Conservation (phyloP, 768 basidiomycete species). For the Guyanaporus albipodus region DNA sequence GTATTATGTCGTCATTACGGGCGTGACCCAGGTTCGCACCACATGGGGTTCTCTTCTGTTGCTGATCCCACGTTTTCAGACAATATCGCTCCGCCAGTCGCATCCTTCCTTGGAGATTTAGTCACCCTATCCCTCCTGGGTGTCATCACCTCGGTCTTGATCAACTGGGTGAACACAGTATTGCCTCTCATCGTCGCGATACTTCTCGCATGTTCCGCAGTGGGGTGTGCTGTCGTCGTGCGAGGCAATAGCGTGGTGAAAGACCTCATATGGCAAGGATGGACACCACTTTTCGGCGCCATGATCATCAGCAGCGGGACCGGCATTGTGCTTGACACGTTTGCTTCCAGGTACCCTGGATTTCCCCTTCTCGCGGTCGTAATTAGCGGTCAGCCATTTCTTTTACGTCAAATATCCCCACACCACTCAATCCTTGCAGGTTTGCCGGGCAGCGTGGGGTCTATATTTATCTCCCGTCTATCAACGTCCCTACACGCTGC, state of each 20-base stretch:
- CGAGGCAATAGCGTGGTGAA: conserved; percentile 65
- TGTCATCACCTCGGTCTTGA: conserved; percentile 65
- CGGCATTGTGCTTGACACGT: conserved; percentile 87
- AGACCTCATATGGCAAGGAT: conserved; percentile 76
- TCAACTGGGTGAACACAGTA: conserved; percentile 60
- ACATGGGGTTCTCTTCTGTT: not conserved
- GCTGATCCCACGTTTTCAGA: conserved; percentile 42
- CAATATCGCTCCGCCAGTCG: conserved; percentile 94
- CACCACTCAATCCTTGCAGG: conserved; percentile 37
- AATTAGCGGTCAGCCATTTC: conserved; percentile 62
- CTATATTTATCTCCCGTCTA: conserved; percentile 86
- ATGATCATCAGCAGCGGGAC: conserved; percentile 86
- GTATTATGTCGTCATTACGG: conserved; percentile 71
- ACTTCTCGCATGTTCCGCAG: conserved; percentile 45
- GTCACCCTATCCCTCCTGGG: conserved; percentile 85
- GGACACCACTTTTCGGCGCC: conserved; percentile 87
- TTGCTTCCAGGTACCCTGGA: conserved; percentile 82
- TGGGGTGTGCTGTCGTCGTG: conserved; percentile 52
- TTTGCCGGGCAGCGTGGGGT: conserved; percentile 84
- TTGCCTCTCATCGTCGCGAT: conserved; percentile 56
- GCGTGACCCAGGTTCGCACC: conserved; percentile 72
- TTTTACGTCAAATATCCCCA: not conserved
- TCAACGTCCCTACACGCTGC: conserved; percentile 79
- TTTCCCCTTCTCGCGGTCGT: conserved; percentile 86
- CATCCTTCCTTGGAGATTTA: conserved; percentile 89